Base-by-base conservation (phyloP, 176 grass and related monocot genomes). In the Alopecurus myosuroides region DNA sequence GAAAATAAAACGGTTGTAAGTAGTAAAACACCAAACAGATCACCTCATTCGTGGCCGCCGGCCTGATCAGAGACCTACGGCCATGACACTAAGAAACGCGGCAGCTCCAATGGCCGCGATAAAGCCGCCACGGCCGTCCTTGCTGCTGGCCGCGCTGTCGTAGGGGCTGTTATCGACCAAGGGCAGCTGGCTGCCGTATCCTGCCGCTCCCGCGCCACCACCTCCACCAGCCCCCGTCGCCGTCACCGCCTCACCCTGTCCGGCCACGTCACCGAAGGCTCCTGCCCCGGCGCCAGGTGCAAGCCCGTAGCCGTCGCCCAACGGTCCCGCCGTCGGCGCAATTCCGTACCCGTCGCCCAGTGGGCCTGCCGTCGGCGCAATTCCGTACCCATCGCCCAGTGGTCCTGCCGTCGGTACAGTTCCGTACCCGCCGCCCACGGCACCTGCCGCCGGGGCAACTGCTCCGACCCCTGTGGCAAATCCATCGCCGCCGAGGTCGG, bases 141-240 rank as follows among this genome's bases (percentile, higher is more conserved):
- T 86, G n/a, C n/a, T n/a, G 7, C 19, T 77, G n/a, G 86, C 88
- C 5, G 88, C 88, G 5, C 95, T 94, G 53, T 97, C 95, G 48
- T 91, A 94, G 9, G 90, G 92, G 40, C 88, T 94, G 70, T 94
- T 97, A 68, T 97, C 92, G 77, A 93, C 90, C 63, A 97, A n/a
- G n/a, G n/a, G 77, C 4, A 92, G 88, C 63, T 92, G 86, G 52
- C 77, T 19, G 49, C 81, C 86, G 50, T 93, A 93, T 15, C 76
- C 90, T 70, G 77, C 33, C 22, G 26, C 70, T 40, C 66, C 66
- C 35, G 66, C 66, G 19, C 39, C 66, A n/a, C n/a, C n/a, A 23
- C 66, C 66, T 36, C 66, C 35, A 4, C 10, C 35, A 23, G 66
- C 35, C 35, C 35, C 35, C 40, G 65, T 37, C 49, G 35, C 22